Evolutionary conservation across 2,329 filamentous ascomycete species (phyloP), one percentile per base, ranked within the genome.

Genomic region (Furcasterigmium sp.): DNA sequence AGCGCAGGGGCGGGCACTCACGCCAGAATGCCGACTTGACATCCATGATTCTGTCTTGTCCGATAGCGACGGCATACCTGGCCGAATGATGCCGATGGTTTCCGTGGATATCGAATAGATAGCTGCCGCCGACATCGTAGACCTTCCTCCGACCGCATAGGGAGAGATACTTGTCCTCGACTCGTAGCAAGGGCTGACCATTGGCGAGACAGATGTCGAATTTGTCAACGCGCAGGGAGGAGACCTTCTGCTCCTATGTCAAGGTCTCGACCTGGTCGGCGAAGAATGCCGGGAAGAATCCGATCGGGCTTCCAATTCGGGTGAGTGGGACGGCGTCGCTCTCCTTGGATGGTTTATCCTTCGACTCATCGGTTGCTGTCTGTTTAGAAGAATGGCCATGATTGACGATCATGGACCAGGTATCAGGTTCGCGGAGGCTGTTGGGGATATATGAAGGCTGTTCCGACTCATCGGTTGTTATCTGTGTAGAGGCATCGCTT

Each of bases 191-290:
- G 0, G 75, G 69, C 18, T 69, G 63, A 18, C 78, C 78, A 46
- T 70, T 72, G 36, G 69, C 61, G 5, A 75, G 70, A 42, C 71
- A 74, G 59, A 86, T 75, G 49, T 77, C 75, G 62, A 85, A 86
- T 58, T 72, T 78, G 62, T 85, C 80, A 45, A 80, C 79, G 2
- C 73, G 73, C 8, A 84, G 62, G 3, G 80, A 83, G 45, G 82
- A 57, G 15, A 83, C 67, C 52, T 79, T 80, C 54, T 85, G 80
- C 52, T 73, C 77, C 39, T 86, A 64, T 2, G 78, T 56, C 7
- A 86, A 61, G 3, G 73, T 78, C 53, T 73, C 67, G 6, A 57
- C 53, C 25, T 66, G 58, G 1, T 46, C 55, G 3, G 65, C 61
- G 20, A 70, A 56, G 47, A 65, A 59, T 8, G 59, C 57, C 42